These are phyloP conservation scores for Neonothopanus nambi DNA, from an alignment of 1,284 basidiomycete genomes.

Conservation along the genomic window DNA sequence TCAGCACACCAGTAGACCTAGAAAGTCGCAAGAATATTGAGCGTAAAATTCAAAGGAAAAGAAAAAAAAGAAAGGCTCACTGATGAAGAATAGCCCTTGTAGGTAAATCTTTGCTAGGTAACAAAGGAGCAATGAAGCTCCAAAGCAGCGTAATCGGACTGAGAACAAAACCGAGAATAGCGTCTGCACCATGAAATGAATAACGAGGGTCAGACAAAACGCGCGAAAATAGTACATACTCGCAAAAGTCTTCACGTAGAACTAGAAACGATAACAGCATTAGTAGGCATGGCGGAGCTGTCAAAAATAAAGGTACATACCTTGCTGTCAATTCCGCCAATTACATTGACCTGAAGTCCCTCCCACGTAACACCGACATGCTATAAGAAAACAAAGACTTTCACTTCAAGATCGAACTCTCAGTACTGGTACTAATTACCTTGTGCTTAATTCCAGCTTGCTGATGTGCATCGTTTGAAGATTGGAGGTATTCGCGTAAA, in stretches of 20 bases:
- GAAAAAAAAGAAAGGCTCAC: conserved; percentile 39
- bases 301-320: conserved; percentile 30
- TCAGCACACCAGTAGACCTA: conserved; percentile 74
- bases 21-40: no score
- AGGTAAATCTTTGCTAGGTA: conserved; percentile 49
- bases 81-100: conserved; percentile 65
- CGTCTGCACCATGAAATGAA: conserved; percentile 42
- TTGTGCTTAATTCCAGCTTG: conserved; percentile 80
- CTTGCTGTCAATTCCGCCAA: conserved; percentile 63
- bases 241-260: conserved; percentile 67
- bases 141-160: conserved; percentile 53
- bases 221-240: conserved; percentile 36
- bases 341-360: conserved; percentile 69
- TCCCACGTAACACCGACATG: conserved; percentile 84
- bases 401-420: neutral
- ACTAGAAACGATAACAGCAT: conserved; percentile 33
- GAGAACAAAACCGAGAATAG: conserved; percentile 58
- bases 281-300: neutral
- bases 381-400: conserved; percentile 22
- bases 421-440: conserved; percentile 23
- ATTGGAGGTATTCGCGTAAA: conserved; percentile 74
- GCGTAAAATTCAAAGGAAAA: neutral
- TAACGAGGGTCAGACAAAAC: conserved; percentile 4
- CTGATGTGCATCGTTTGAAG: conserved; percentile 66
- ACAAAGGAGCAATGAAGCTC: conserved; percentile 47